Evolutionary conservation across 1,284 basidiomycete genomes (phyloP).

Genomic region (Cutaneotrichosporon cyanovorans): DNA sequence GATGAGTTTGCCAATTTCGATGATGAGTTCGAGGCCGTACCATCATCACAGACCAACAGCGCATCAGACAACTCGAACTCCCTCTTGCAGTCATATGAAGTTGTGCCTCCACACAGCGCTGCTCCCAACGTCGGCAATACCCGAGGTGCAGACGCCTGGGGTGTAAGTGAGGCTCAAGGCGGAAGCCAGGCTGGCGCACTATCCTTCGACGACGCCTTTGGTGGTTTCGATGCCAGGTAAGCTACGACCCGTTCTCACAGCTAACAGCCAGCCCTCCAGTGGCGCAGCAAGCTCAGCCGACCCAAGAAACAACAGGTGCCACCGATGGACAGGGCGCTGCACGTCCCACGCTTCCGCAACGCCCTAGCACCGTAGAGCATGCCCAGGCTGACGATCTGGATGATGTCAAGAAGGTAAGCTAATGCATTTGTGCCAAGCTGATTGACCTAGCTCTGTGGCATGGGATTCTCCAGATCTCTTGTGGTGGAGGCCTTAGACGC

Average conservation of each 20-base stretch:
- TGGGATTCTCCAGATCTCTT: constrained; percentile 42
- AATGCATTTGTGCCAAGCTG: neutral
- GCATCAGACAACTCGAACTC: constrained; percentile 23
- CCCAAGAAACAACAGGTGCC: too few relatives aligned
- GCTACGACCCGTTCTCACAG: too few relatives aligned
- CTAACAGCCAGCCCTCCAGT: too few relatives aligned
- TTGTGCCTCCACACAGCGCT: constrained; percentile 22
- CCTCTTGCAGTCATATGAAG: constrained; percentile 32
- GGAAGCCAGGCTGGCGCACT: constrained; percentile 20
- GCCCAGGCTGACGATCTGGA: constrained; percentile 45
- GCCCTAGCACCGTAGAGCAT: constrained; percentile 9
- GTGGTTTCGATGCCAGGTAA: constrained; percentile 16
- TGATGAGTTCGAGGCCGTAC: constrained; percentile 40
- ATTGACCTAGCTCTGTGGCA: constrained; percentile 36
- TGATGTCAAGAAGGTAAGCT: constrained; percentile 43
- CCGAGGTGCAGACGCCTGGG: constrained; percentile 23
- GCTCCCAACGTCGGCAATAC: neutral
- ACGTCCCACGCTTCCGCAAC: neutral
- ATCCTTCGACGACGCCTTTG: constrained; percentile 54
- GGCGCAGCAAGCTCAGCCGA: too few relatives aligned
- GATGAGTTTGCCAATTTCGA: constrained; percentile 50
- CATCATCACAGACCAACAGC: constrained; percentile 15
- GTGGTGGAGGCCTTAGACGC: constrained; percentile 43
- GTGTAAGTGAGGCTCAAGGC: neutral
- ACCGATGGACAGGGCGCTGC: too few relatives aligned